Percentiles rank a stretch among this genome's conserved stretches.
phyloP scores from a whole-genome alignment of 2,329 filamentous ascomycete genomes.

The Rutstroemia sp. region DNA sequence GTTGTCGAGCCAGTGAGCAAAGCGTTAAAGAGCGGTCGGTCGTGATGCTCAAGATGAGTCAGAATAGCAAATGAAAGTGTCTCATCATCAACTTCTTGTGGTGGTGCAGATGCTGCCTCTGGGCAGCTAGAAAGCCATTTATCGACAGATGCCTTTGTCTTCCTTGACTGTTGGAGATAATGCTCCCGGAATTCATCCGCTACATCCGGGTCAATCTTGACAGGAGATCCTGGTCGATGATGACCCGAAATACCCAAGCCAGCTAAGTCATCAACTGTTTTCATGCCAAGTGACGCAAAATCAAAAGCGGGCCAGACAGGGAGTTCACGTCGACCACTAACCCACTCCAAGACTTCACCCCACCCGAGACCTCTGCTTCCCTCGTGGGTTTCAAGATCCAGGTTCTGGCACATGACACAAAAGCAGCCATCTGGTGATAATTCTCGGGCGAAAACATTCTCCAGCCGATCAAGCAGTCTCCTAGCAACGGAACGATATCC shows the following conservation, averaged over 20 bases:
- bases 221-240: conserved; percentile 49
- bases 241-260: conserved; percentile 47
- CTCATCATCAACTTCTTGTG: conserved; percentile 88
- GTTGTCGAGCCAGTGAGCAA: conserved; percentile 56
- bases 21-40: conserved; percentile 76
- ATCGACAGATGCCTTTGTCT: conserved; percentile 86
- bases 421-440: conserved; percentile 79
- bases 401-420: conserved; percentile 71
- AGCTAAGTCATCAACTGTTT: conserved; percentile 49
- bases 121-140: conserved; percentile 80
- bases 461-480: conserved; percentile 78
- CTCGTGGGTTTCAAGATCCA: conserved; percentile 37
- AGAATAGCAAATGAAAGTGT: conserved; percentile 90
- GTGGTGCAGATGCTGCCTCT: conserved; percentile 61
- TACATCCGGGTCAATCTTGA: conserved; percentile 85
- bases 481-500: conserved; percentile 93
- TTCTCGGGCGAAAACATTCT: conserved; percentile 90
- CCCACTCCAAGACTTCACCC: conserved; percentile 91
- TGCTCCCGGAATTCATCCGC: conserved; percentile 90
- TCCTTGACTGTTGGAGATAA: conserved; percentile 85
- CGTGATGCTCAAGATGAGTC: conserved; percentile 70
- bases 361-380: conserved; percentile 71
- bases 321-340: conserved; percentile 79
- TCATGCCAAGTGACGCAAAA: conserved; percentile 53
- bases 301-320: conserved; percentile 86